phyloP scores from a whole-genome alignment of 768 basidiomycete genomes.

The Suillus ampliporus region DNA sequence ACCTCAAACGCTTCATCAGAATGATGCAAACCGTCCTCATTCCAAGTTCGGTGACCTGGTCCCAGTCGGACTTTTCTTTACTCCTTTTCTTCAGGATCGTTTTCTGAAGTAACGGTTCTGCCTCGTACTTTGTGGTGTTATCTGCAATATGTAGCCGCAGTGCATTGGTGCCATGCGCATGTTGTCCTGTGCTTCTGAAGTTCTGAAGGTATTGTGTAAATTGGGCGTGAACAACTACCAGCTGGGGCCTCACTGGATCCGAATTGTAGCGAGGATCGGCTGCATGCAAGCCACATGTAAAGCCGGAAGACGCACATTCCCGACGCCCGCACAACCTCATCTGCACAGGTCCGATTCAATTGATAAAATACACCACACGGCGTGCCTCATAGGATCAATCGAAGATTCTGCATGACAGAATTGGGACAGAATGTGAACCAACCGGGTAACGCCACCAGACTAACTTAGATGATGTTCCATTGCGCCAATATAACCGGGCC shows the following conservation, averaged over 20 bases:
- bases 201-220: no score
- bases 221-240: no score
- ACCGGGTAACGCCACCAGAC: not conserved
- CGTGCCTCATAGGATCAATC: not conserved
- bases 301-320: not conserved
- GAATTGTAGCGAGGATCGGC: no score
- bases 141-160: not conserved
- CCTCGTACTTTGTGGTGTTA: not conserved
- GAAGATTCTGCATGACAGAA: no score
- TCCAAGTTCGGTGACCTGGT: no score
- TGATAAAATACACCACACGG: not conserved
- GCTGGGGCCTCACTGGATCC: no score
- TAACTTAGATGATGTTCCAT: no score
- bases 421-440: not conserved
- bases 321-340: no score
- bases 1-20: no score
- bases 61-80: not conserved
- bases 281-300: not conserved
- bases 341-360: not conserved
- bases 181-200: no score
- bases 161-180: no score
- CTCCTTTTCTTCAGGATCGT: not conserved
- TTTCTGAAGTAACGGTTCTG: not conserved
- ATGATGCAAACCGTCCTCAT: no score
- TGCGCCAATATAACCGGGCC: not conserved